Conservation (phyloP, 768 basidiomycete species). For the Trichaptum fuscoviolaceum region DNA sequence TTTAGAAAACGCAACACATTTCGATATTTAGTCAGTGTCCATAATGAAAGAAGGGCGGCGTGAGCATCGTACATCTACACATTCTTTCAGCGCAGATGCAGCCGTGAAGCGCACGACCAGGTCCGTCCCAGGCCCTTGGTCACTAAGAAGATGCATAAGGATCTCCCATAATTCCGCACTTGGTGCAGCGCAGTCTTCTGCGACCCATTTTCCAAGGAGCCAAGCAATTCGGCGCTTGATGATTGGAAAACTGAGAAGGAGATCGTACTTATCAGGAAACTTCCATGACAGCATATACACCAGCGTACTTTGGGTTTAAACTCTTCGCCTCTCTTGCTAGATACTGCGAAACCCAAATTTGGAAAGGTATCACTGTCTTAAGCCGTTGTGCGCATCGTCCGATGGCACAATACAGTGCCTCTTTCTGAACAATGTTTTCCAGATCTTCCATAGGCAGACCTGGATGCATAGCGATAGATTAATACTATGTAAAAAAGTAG, state of each 20-base stretch:
- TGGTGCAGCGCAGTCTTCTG: constrained; percentile 52
- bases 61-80: constrained; percentile 65
- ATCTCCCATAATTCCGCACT: constrained; percentile 72
- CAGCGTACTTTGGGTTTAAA: constrained; percentile 50
- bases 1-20: constrained; percentile 21
- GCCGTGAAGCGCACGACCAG: constrained; percentile 84
- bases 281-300: not conserved
- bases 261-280: not conserved
- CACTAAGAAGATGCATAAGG: constrained; percentile 68
- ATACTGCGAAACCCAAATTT: constrained; percentile 60
- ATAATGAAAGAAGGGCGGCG: not conserved
- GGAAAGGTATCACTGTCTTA: constrained; percentile 59
- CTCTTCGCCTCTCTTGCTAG: constrained; percentile 56
- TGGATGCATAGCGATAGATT: constrained; percentile 24
- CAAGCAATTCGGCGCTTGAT: constrained; percentile 94
- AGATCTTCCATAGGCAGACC: constrained; percentile 49
- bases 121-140: constrained; percentile 67
- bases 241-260: constrained; percentile 65
- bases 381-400: constrained; percentile 73
- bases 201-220: constrained; percentile 87
- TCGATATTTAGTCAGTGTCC: not conserved
- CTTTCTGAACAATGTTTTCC: constrained; percentile 64
- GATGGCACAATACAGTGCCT: constrained; percentile 83
- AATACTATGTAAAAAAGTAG: constrained; percentile 2
- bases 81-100: constrained; percentile 71